Base-by-base conservation (phyloP, 352 stramenopile genomes). In the Pythium rhizo-oryzae region DNA sequence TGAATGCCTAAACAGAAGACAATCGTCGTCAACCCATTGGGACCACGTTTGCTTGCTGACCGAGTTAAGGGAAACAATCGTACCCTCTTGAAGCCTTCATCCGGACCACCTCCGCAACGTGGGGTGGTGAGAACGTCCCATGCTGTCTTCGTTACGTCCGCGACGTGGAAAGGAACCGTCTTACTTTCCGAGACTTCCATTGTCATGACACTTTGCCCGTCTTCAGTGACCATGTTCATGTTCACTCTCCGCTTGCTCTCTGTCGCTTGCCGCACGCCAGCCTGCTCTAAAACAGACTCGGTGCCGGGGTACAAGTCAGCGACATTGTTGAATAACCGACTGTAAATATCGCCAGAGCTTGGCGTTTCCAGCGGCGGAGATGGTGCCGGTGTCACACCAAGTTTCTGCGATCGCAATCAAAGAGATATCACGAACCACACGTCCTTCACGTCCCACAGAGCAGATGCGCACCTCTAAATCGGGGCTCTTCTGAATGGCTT, bases 141-240 rank as follows among this genome's bases (percentile, higher is more conserved):
- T 11, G 76, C 73, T 15, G 74, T 58, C 0, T 80, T 69, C 51
- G 64, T 58, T 13, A 85, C 57, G 39, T 66, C 50, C 13, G 65
- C 23, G 13, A 85, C 75, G 39, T 65, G 67, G 65, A 75, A 79
- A 5, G 77, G 73, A 19, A 84, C 41, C 4, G 69, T 47, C 11
- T 67, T 69, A 54, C 71, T 84, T 63, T 87, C 72, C 16, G 77
- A 56, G 30, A 87, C 72, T 41, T 87, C 75, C 41, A 87, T 71
- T 30, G 69, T 77, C 77, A 87, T 83, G 9, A 70, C 53, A 15
- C 73, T 77, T 13, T 59, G 57, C 15, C 70, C 63, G 54, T 63
- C 70, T 50, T 83, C 75, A 16, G 58, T 75, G 8, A 60, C 66
- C 62, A 87, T 78, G 52, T 83, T 74, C 72, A 85, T 81, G 47